Percentiles rank a stretch among this genome's conserved stretches.
These are phyloP conservation scores for Sporothrix variecibatus DNA, from an alignment of 2,329 filamentous ascomycete species.

Conservation along the genomic window DNA sequence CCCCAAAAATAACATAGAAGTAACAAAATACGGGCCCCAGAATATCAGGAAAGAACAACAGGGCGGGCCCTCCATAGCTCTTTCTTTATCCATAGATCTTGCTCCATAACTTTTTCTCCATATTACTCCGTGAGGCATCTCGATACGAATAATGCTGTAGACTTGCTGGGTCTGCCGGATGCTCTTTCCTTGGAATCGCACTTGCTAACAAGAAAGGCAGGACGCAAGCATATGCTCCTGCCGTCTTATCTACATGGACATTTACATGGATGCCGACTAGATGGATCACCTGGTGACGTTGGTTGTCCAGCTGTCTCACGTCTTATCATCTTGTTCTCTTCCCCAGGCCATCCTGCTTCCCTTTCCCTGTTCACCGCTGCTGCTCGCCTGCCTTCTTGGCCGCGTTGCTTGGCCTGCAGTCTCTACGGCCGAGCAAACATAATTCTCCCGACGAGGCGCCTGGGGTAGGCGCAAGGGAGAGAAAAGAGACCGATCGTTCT, in stretches of 20 bases:
- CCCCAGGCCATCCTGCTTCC: not conserved
- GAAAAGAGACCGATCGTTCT: not conserved
- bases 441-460: not conserved
- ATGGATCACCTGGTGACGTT: not conserved
- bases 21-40: not conserved
- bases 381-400: not conserved
- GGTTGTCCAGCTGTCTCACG: constrained; percentile 6
- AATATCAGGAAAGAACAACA: not conserved
- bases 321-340: constrained; percentile 7
- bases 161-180: not conserved
- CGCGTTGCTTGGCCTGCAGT: constrained; percentile 2
- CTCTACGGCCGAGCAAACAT: not conserved
- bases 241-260: not conserved
- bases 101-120: not conserved
- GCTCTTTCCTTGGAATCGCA: constrained; percentile 4
- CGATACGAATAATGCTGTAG: not conserved
- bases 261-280: not conserved
- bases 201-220: not conserved
- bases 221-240: not conserved
- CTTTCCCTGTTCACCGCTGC: not conserved
- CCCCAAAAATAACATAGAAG: not conserved
- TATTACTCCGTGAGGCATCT: not conserved
- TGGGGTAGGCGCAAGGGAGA: not conserved
- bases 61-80: not conserved
- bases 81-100: not conserved